Evolutionary conservation across 1,284 basidiomycete genomes (phyloP), one percentile per base, ranked within the genome.

Genomic region (Inonotus hispidus): DNA sequence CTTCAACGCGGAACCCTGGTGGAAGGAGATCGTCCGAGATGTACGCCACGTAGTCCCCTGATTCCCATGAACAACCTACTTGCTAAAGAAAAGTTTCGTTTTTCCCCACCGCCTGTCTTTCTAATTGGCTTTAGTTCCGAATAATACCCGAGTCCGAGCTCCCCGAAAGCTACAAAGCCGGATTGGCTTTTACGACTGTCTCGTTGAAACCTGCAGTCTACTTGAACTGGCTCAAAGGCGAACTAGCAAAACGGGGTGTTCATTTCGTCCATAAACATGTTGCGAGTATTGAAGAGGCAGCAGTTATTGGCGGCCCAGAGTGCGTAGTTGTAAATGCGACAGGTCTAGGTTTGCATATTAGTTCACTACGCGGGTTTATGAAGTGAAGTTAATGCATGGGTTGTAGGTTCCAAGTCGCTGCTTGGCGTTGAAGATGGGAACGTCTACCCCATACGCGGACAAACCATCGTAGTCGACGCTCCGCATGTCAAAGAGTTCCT

Each of bases 361-460:
- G 25, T 6, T 50, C 35, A 29, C 63, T 38, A 13, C 16, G 2
- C 19, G 14, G 41, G 25, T 53, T n/a, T 16, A 56, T 37, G 41
- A 43, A 27, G 25, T 57, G 32, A 61, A 32, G 43, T 21, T 63
- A 23, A 49, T 38, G 19, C 23, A 60, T 2, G 21, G 21, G 80
- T 79, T 5, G 66, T 83, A 68, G 90, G 90, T 11, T 83, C 91
- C 10, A 78, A 84, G 11, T 82, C 82, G 16, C 77, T 95, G 11
- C 82, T 90, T n/a, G 93, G 92, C 3, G 85, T 95, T 2, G 84
- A 92, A 65, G 90, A 93, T 69, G 76, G 78, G 57, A 73, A 75
- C 16, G 79, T 94, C 23, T 85, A 84, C 69, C 93, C 94, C 0
- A 82, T 94, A 57, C 81, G 92, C 46, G 95, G 95, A 0, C 95